Evolutionary conservation across 2,329 filamentous ascomycete genomes (phyloP), one percentile per base, ranked within the genome.

Genomic region (Penicillium sp.): DNA sequence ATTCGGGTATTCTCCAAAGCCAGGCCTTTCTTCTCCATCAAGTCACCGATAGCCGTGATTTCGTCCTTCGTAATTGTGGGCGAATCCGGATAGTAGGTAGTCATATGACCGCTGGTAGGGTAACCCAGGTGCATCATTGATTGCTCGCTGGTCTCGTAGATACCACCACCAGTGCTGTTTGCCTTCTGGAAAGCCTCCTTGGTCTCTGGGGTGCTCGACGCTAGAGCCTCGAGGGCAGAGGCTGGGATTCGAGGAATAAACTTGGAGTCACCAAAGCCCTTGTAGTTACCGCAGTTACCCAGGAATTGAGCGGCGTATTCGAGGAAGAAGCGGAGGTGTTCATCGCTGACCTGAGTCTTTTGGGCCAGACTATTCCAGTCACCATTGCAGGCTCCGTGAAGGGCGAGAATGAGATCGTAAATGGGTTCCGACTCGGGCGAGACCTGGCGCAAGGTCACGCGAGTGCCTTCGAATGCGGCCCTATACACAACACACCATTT

Each of bases 261-360:
- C 75, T 95, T 95, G 70, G 89, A 86, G 77, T 95, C 91, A 47
- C 92, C 92, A 71, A 93, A 94, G 69, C 90, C 90, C 81, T 94
- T 94, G 81, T 94, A 95, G 78, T 95, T 95, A 65, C 92, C 91
- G 64, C 84, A 84, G 74, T 94, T 95, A 49, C 90, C 90, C 2
- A 95, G 82, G 76, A 95, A 93, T 77, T 92, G 90, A 33, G 86
- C 87, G 8, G 90, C 84, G 76, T 94, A 95, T 75, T 93, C 87
- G 40, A 94, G 82, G 79, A 93, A 93, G 63, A 84, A 82, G 17
- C 84, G 83, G 50, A 92, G 74, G 58, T 92, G 85, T 58, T 88
- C 82, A 55, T 88, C 82, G 50, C 85, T 85, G 53, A 93, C 83
- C 35, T 84, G 83, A 19, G 88, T 87, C 76, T 89, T 88, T 64